Conservation (phyloP, 2,329 filamentous ascomycete genomes). For the Fusarium setosum region DNA sequence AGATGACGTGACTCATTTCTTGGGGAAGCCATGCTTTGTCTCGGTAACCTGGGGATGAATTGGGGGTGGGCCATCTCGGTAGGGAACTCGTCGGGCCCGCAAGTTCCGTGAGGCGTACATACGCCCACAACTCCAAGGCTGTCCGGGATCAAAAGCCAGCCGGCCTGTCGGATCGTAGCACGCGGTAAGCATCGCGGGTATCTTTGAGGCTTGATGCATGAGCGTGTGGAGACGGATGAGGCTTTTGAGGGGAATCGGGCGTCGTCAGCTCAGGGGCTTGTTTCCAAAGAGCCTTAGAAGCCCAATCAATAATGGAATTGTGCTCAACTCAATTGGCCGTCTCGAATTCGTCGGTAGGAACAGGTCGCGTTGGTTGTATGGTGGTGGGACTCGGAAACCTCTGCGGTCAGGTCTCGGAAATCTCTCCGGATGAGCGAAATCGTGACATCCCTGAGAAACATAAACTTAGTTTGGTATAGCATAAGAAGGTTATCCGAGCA, state of each 20-base stretch:
- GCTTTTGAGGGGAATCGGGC: not conserved
- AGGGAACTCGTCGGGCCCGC: not conserved
- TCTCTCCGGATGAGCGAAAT: not conserved
- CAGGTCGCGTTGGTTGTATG: too few relatives aligned
- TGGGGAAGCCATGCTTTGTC: not conserved
- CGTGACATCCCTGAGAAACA: not conserved
- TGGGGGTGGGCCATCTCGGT: not conserved
- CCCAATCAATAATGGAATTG: not conserved
- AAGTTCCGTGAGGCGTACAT: not conserved
- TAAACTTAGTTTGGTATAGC: not conserved
- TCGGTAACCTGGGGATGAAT: not conserved
- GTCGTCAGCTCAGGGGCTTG: not conserved
- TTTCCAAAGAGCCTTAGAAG: not conserved
- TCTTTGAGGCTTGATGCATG: not conserved
- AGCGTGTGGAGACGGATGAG: not conserved
- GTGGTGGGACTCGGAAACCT: not conserved
- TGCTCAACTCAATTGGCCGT: not conserved
- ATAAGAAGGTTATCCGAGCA: not conserved
- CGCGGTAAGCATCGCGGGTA: not conserved
- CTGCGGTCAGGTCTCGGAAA: not conserved
- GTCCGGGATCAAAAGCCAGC: not conserved
- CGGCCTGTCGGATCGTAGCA: not conserved
- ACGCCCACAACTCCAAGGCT: not conserved
- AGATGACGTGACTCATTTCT: conserved; percentile 3
- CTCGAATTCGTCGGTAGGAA: not conserved